Evolutionary conservation across 345 rosid species (phyloP).

Genomic region (Carallia brachiata): DNA sequence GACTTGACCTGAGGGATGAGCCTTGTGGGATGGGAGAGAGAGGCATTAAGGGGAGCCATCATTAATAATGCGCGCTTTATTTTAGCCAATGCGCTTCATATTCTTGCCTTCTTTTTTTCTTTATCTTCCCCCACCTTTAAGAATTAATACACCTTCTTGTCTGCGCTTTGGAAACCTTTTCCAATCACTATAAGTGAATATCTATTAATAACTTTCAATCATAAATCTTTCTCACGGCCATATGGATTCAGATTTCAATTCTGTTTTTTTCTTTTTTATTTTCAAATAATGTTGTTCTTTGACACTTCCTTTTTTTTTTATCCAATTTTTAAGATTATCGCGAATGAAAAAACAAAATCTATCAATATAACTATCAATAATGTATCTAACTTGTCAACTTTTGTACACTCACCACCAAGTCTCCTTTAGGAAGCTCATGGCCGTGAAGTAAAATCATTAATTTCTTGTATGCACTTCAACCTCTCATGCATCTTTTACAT

Average conservation of each 20-base stretch:
- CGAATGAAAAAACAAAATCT: not conserved
- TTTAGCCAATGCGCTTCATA: constrained; percentile 14
- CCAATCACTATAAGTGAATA: constrained; percentile 14
- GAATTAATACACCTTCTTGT: constrained; percentile 10
- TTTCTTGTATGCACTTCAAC: too few species aligned
- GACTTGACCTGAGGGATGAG: too few species aligned
- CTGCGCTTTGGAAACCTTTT: constrained; percentile 37
- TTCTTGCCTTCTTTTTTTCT: constrained; percentile 6
- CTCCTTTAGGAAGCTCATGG: too few species aligned
- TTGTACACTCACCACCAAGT: too few species aligned
- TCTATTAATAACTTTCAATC: constrained; percentile 27
- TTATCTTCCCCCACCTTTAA: constrained; percentile 12
- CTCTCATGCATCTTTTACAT: too few species aligned
- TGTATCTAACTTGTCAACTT: too few species aligned
- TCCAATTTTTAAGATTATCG: not conserved
- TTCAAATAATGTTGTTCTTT: too few species aligned
- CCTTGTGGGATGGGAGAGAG: constrained; percentile 10
- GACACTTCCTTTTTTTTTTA: not conserved
- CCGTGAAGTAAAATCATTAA: too few species aligned
- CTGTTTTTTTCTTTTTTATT: constrained; percentile 24
- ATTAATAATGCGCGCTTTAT: constrained; percentile 18
- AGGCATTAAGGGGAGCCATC: constrained; percentile 32
- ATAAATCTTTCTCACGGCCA: constrained; percentile 25
- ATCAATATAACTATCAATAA: too few species aligned
- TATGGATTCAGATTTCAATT: constrained; percentile 17